Base-by-base conservation (phyloP, 2,329 filamentous ascomycete species). In the Phaeosphaeriaceae sp. region DNA sequence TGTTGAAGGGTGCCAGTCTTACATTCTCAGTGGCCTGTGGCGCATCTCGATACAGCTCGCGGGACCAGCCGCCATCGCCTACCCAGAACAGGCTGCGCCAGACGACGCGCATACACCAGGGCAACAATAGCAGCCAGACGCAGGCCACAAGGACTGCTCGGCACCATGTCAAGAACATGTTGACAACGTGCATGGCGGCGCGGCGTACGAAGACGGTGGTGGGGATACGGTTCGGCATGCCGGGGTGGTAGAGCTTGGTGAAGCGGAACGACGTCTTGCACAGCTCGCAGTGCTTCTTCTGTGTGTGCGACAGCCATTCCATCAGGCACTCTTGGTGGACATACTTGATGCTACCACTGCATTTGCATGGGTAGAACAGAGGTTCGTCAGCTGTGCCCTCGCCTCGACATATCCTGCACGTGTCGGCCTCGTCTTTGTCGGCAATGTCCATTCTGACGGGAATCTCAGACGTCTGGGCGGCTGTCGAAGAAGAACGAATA, bases 211-310 rank as follows among this genome's bases (percentile, higher is more conserved):
- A 97, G 61, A 99, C 84, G 48, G 89, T 85, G 42, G 89, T 85
- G 0, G 96, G 95, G 15, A 99, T 85, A 13, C 86, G 88, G 62
- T 87, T 86, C 1, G 95, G 96, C 95, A 99, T 99, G 73, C 93
- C 87, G 3, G 93, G 92, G 61, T 93, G 89, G 81, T 99, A 99
- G 41, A 99, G 86, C 79, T 99, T 99, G 53, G 95, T 99, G 82
- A 99, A 99, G 60, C 93, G 91, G 75, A 98, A 99, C 0, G 93
- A 89, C 2, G 95, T 99, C 82, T 99, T 99, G 88, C 95, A 99
- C 36, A 99, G 88, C 82, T 99, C 95, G 84, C 96, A 99, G 82
- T 99, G 91, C 79, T 98, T 98, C 86, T 99, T 99, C 77, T 99
- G 93, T 1, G 95, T 98, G 78, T 99, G 96, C 50, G 93, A 94